Evolutionary conservation across 805 yeast species (phyloP).

Genomic region (Barnettozyma pratensis): DNA sequence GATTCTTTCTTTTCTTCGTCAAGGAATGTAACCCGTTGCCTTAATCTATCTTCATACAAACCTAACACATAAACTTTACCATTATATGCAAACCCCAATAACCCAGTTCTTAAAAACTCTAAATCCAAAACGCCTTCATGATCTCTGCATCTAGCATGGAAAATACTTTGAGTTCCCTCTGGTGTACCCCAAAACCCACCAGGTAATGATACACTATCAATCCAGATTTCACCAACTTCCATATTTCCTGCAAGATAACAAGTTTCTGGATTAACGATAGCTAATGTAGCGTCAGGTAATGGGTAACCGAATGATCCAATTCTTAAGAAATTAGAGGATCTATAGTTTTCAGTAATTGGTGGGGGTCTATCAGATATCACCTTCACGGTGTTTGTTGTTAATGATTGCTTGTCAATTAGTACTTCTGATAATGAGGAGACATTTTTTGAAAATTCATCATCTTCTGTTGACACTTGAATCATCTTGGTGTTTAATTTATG

Average conservation of each 20-base stretch:
- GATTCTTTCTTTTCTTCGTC: conserved; percentile 32
- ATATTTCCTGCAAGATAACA: conserved; percentile 64
- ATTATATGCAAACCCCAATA: conserved; percentile 80
- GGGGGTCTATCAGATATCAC: conserved; percentile 57
- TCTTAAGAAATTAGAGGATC: conserved; percentile 46
- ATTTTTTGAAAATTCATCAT: conserved; percentile 28
- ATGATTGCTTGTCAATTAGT: conserved; percentile 64
- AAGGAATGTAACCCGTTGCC: conserved; percentile 68
- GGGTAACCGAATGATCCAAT: conserved; percentile 95
- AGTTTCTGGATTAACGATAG: conserved; percentile 93
- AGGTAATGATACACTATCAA: conserved; percentile 86
- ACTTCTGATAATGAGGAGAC: conserved; percentile 50
- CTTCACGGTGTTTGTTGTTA: conserved; percentile 66
- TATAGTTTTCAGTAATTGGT: conserved; percentile 38
- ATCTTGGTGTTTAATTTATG: conserved; percentile 53
- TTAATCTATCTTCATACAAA: conserved; percentile 82
- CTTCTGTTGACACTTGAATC: conserved; percentile 32
- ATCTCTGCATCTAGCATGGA: conserved; percentile 77
- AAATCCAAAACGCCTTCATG: conserved; percentile 63
- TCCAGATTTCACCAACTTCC: conserved; percentile 95
- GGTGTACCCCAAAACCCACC: conserved; percentile 82
- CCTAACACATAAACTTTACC: conserved; percentile 90
- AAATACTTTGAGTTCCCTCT: conserved; percentile 65
- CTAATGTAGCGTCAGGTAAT: conserved; percentile 87
- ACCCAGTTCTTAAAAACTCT: conserved; percentile 85